Percentiles rank a stretch among this genome's conserved stretches.
Evolutionary conservation across 2,329 filamentous ascomycete genomes (phyloP).

Genomic region (Sarocladiaceae sp.): DNA sequence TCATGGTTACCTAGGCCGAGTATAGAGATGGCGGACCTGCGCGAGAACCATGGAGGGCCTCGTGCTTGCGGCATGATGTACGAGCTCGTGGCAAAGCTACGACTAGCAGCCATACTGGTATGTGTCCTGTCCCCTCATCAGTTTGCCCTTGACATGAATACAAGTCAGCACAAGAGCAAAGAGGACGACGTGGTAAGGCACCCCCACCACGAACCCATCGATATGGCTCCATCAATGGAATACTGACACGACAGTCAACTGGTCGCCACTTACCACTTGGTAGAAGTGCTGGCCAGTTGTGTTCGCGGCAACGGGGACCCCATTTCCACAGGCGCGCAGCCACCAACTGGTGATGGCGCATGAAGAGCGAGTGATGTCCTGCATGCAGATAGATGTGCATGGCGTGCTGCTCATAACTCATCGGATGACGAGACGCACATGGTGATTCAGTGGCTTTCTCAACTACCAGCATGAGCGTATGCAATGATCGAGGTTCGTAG

Average conservation of each 20-base stretch:
- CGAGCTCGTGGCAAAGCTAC: no score
- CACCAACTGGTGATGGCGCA: not conserved
- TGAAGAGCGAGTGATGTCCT: slow-evolving; percentile 4
- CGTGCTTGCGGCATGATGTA: no score
- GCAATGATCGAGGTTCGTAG: no score
- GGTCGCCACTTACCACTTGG: not conserved
- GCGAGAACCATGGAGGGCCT: no score
- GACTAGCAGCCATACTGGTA: no score
- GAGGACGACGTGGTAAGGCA: not conserved
- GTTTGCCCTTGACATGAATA: not conserved
- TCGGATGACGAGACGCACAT: not conserved
- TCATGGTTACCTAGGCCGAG: no score
- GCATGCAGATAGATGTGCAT: slow-evolving; percentile 4
- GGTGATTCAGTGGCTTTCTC: not conserved
- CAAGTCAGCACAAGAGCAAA: not conserved
- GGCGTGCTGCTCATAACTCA: not conserved
- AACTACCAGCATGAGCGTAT: no score
- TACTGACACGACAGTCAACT: slow-evolving; percentile 1
- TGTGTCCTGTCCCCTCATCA: no score
- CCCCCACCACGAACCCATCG: not conserved
- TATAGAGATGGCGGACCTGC: no score
- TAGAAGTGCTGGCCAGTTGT: not conserved
- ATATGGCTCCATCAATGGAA: not conserved
- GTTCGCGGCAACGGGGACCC: not conserved
- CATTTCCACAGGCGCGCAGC: not conserved